Evolutionary conservation across 139 green algal species (phyloP).

Genomic region (Trebouxia sp.): DNA sequence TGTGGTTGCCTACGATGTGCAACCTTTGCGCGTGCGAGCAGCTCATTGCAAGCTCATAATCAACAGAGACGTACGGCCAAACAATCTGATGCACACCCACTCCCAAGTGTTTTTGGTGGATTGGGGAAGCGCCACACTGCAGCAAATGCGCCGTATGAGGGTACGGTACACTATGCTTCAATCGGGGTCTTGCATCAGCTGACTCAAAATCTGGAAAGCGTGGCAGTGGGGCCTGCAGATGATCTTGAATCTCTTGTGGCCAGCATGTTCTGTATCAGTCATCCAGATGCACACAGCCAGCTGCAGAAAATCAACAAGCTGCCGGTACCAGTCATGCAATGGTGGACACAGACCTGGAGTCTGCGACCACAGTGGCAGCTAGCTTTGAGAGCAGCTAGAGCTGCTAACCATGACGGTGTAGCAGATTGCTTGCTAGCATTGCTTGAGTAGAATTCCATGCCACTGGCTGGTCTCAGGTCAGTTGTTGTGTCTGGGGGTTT

Average conservation of each 20-base stretch:
- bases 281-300: conserved; percentile 19
- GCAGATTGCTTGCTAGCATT: conserved; percentile 6
- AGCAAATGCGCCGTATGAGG: conserved; percentile 24
- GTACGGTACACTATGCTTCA: conserved; percentile 29
- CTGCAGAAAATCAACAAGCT: conserved; percentile 23
- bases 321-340: conserved; percentile 12
- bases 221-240: conserved; percentile 20
- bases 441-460: conserved; percentile 23
- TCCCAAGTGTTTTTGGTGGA: conserved; percentile 15
- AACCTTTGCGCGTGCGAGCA: background rate
- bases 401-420: conserved; percentile 14
- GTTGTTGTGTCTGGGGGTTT: conserved; percentile 6
- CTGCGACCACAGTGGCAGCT: conserved; percentile 16
- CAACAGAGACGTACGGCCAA: conserved; percentile 29
- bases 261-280: conserved; percentile 20
- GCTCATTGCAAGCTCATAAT: conserved; percentile 16
- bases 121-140: conserved; percentile 21
- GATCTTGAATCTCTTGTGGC: conserved; percentile 25
- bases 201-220: conserved; percentile 13
- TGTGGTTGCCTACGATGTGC: background rate
- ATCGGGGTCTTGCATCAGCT: conserved; percentile 13
- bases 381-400: conserved; percentile 16
- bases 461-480: conserved; percentile 6
- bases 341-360: conserved; percentile 27
- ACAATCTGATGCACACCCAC: conserved; percentile 27